Evolutionary conservation across 345 rosid genomes (phyloP).

Genomic region (Melaleuca alternifolia): DNA sequence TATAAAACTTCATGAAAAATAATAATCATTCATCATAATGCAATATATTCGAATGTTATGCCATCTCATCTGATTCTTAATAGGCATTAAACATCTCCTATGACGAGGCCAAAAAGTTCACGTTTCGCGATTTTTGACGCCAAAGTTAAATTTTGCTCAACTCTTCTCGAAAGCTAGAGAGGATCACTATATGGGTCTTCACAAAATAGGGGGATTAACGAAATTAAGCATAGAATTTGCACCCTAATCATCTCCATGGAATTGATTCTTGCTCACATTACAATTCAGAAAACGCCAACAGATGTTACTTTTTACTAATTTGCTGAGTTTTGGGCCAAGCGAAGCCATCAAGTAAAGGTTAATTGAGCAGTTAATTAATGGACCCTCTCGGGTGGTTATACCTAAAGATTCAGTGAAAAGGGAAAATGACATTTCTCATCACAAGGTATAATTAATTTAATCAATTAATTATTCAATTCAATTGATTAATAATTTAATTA

Average conservation of each 20-base stretch:
- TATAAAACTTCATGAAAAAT: background rate
- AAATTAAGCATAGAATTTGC: background rate
- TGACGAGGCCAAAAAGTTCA: rapidly evolving
- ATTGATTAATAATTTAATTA: background rate
- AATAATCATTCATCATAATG: too few species aligned
- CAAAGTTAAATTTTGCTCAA: background rate
- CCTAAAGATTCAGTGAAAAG: background rate
- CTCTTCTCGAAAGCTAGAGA: background rate
- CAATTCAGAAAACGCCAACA: too few species aligned
- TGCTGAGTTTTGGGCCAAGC: background rate
- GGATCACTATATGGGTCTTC: background rate
- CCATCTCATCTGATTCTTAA: too few species aligned
- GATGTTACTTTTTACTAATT: background rate
- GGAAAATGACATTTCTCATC: background rate
- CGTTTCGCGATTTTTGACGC: background rate
- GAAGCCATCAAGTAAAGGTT: background rate
- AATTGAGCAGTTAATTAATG: background rate
- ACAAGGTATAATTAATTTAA: background rate
- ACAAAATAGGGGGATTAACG: background rate
- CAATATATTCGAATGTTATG: too few species aligned
- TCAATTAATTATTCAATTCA: background rate
- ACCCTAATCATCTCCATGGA: background rate
- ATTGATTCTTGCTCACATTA: background rate
- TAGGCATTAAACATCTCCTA: background rate
- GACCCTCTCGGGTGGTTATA: background rate